These are phyloP conservation scores for Eragrostis curvula DNA, from an alignment of 176 grass and related monocot species.

Conservation along the genomic window DNA sequence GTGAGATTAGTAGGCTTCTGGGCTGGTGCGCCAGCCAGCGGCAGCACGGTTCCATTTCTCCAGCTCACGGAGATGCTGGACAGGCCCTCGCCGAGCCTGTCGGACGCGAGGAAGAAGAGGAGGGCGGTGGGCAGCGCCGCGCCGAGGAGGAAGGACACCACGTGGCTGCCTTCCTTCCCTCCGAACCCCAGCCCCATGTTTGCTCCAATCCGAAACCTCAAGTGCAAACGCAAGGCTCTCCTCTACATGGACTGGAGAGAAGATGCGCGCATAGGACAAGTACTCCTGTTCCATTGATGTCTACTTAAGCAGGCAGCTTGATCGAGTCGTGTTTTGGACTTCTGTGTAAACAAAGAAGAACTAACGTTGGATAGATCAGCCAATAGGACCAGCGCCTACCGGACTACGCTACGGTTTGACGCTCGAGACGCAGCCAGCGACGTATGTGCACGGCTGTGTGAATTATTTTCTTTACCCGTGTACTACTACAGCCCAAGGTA, in stretches of 20 bases:
- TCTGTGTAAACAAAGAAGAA: too few species aligned
- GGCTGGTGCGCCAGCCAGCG: not conserved
- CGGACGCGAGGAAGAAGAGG: conserved; percentile 46
- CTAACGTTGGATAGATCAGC: too few species aligned
- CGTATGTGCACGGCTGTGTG: too few species aligned
- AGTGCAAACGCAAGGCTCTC: too few species aligned
- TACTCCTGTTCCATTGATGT: not conserved
- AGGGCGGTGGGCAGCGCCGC: conserved; percentile 37
- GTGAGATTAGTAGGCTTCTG: too few species aligned
- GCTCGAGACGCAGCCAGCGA: too few species aligned
- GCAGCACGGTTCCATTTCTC: not conserved
- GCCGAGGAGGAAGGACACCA: conserved; percentile 51
- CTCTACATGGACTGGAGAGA: too few species aligned
- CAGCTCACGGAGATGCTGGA: conserved; percentile 12
- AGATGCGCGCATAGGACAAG: too few species aligned
- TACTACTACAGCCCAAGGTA: too few species aligned
- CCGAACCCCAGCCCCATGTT: not conserved
- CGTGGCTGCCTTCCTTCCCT: conserved; percentile 29
- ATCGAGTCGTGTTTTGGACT: not conserved
- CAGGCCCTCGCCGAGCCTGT: conserved; percentile 21
- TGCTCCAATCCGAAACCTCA: too few species aligned
- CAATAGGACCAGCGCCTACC: too few species aligned
- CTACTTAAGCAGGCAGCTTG: not conserved
- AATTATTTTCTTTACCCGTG: too few species aligned
- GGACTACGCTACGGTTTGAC: not conserved